phyloP scores from a whole-genome alignment of 192 early-diverging fungal species.

The Glomus cerebriforme region DNA sequence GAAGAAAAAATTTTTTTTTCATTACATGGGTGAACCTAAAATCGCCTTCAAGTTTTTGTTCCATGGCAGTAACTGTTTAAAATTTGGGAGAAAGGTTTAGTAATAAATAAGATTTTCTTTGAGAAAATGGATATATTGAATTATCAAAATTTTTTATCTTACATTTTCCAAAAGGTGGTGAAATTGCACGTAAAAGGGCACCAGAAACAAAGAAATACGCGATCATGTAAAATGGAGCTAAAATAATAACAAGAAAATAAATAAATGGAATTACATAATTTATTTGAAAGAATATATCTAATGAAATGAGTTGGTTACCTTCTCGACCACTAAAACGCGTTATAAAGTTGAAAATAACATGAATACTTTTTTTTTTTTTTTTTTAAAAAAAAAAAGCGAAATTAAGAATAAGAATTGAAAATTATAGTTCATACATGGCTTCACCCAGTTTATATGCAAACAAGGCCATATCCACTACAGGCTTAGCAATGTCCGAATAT shows the following conservation, averaged over 20 bases:
- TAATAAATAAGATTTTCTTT: not conserved
- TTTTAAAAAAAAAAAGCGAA: too few relatives aligned
- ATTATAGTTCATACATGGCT: slow-evolving; percentile 52
- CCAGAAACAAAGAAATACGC: slow-evolving; percentile 64
- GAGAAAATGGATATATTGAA: not conserved
- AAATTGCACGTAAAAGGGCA: slow-evolving; percentile 65
- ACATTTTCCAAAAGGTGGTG: slow-evolving; percentile 82
- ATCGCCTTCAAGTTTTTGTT: slow-evolving; percentile 78
- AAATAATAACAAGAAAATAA: slow-evolving; percentile 14
- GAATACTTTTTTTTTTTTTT: not conserved
- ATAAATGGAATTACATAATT: not conserved
- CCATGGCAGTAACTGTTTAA: slow-evolving; percentile 64
- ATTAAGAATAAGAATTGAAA: not conserved
- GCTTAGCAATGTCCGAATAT: slow-evolving; percentile 78
- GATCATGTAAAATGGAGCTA: slow-evolving; percentile 62
- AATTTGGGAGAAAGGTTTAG: not conserved
- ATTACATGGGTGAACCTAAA: slow-evolving; percentile 77
- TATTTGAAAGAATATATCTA: not conserved
- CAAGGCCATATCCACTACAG: slow-evolving; percentile 70
- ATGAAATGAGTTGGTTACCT: slow-evolving; percentile 9
- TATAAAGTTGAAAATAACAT: not conserved
- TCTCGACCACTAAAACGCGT: slow-evolving; percentile 13
- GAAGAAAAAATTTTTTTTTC: too few relatives aligned
- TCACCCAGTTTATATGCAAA: slow-evolving; percentile 75
- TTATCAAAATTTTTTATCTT: slow-evolving; percentile 9